These are phyloP conservation scores for Emericellopsis atlantica DNA, from an alignment of 2,329 filamentous ascomycete genomes.

Conservation along the genomic window DNA sequence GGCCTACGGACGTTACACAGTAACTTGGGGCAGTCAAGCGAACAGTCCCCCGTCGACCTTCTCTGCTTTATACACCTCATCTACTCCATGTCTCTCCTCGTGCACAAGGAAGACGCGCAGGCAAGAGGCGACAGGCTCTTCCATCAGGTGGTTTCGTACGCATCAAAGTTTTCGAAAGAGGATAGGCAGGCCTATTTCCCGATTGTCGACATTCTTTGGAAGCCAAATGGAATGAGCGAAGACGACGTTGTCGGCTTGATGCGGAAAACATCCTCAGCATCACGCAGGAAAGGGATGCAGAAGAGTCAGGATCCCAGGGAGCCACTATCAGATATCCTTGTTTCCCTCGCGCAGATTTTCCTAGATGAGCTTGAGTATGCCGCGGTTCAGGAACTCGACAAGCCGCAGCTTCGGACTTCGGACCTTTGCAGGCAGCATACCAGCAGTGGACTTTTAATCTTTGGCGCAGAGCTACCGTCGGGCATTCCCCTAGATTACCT, in stretches of 20 bases:
- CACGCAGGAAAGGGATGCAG: not conserved
- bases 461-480: conserved; percentile 17
- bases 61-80: conserved; percentile 39
- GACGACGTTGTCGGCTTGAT: conserved; percentile 15
- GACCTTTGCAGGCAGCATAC: conserved; percentile 28
- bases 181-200: conserved; percentile 26
- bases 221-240: conserved; percentile 22
- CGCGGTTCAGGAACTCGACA: conserved; percentile 16
- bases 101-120: conserved; percentile 26
- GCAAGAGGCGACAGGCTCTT: conserved; percentile 27
- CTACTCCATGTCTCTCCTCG: conserved; percentile 34
- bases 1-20: conserved; percentile 28
- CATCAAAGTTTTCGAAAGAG: conserved; percentile 20
- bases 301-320: conserved; percentile 3
- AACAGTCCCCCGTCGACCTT: conserved; percentile 26
- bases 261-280: conserved; percentile 2
- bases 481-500: conserved; percentile 20
- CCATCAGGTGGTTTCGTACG: conserved; percentile 31
- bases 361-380: conserved; percentile 39
- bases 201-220: conserved; percentile 34
- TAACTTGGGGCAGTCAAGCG: conserved; percentile 23
- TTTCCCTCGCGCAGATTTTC: conserved; percentile 30
- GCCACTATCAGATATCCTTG: conserved; percentile 21
- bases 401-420: conserved; percentile 22
- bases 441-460: conserved; percentile 14